Evolutionary conservation across 441 rosid species (phyloP).

Genomic region (Brassica hybrid): DNA sequence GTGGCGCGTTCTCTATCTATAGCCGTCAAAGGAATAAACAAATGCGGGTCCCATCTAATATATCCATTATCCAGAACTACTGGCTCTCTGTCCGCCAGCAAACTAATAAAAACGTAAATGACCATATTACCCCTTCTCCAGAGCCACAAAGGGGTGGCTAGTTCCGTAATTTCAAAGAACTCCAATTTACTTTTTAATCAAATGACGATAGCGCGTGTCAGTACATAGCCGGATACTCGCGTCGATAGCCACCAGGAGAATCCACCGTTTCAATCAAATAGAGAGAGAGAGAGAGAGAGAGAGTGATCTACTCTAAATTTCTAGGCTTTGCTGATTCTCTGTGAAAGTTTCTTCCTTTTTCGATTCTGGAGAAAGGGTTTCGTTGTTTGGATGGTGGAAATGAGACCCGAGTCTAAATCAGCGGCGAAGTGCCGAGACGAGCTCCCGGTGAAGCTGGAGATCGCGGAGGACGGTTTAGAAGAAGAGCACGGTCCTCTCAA

Average conservation of each 20-base stretch:
- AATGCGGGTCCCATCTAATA: not conserved
- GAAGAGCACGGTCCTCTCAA: too few species aligned
- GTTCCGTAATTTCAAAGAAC: not conserved
- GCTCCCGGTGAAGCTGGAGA: too few species aligned
- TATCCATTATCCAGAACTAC: not conserved
- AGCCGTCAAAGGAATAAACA: not conserved
- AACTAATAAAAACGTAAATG: not conserved
- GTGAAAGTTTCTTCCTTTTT: too few species aligned
- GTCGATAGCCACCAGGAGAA: conserved; percentile 47
- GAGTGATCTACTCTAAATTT: conserved; percentile 26
- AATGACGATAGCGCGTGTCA: conserved; percentile 35
- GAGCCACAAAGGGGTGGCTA: not conserved
- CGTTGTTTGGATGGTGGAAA: too few species aligned
- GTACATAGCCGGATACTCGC: conserved; percentile 28
- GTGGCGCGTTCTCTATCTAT: not conserved
- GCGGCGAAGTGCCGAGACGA: too few species aligned
- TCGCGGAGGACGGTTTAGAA: too few species aligned
- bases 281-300: conserved; percentile 18
- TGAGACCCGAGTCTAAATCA: too few species aligned
- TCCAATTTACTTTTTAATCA: not conserved
- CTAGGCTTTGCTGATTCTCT: conserved; percentile 37
- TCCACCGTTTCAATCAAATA: conserved; percentile 28
- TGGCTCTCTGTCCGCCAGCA: not conserved
- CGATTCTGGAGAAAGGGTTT: too few species aligned
- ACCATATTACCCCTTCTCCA: not conserved